These are phyloP conservation scores for Schizosaccharomyces pombe DNA, from an alignment of 805 yeast genomes.

Conservation along the genomic window ASM294v3 CU329670.1:136501-137000, in stretches of 20 bases:
- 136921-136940: constrained; percentile 49
- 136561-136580: constrained; percentile 90
- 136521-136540: constrained; percentile 14
- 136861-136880: constrained; percentile 19
- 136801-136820: constrained; percentile 26
- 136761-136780: constrained; percentile 28
- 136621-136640: constrained; percentile 72
- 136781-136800: constrained; percentile 11
- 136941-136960: constrained; percentile 46
- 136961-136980: constrained; percentile 35
- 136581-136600: constrained; percentile 78
- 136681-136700: constrained; percentile 47
- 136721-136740: constrained; percentile 78
- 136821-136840: constrained; percentile 44
- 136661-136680: constrained; percentile 79
- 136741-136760: constrained; percentile 57
- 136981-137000: constrained; percentile 41
- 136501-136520: constrained; percentile 31
- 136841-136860: constrained; percentile 30
- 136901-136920: constrained; percentile 54
- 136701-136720: constrained; percentile 48
- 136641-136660: constrained; percentile 68
- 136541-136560: constrained; percentile 67
- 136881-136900: constrained; percentile 24
- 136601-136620: constrained; percentile 67